A percentile compares a stretch with the other conserved stretches of the same genome.
phyloP scores from a whole-genome alignment of 192 early-diverging fungal genomes.

The Backusella liffmaniae region DNA sequence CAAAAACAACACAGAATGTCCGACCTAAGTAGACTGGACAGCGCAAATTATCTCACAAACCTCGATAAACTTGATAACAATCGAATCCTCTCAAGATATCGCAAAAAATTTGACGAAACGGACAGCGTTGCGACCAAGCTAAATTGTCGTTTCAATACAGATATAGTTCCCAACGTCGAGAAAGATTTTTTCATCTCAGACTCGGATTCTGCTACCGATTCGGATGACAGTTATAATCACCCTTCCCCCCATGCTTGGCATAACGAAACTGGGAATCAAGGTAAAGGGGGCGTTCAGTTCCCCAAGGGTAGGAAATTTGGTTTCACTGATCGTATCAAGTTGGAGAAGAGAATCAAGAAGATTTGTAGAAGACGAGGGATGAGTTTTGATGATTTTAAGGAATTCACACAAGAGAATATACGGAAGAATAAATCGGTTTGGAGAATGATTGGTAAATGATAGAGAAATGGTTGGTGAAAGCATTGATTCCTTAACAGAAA shows the following conservation, averaged over 20 bases:
- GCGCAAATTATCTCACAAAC: background rate
- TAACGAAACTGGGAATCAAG: background rate
- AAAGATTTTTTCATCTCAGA: background rate
- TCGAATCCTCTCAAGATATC: background rate
- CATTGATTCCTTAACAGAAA: too few relatives aligned
- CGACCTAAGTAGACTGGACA: background rate
- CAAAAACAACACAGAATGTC: background rate
- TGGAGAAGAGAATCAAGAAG: constrained; percentile 14
- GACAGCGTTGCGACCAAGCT: background rate
- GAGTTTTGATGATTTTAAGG: background rate
- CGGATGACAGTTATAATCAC: background rate
- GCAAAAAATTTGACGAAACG: background rate
- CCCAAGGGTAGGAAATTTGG: background rate
- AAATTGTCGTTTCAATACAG: background rate
- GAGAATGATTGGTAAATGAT: background rate
- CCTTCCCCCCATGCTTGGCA: background rate
- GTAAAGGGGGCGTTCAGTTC: background rate
- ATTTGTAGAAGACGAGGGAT: background rate
- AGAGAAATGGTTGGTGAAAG: background rate
- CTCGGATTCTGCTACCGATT: constrained; percentile 11
- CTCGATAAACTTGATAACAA: background rate
- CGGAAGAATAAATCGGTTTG: background rate
- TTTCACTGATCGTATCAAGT: background rate
- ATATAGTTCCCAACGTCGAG: background rate
- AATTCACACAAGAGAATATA: background rate